These are phyloP conservation scores for Onygenales sp. DNA, from an alignment of 2,329 filamentous ascomycete genomes.

Conservation along the genomic window DNA sequence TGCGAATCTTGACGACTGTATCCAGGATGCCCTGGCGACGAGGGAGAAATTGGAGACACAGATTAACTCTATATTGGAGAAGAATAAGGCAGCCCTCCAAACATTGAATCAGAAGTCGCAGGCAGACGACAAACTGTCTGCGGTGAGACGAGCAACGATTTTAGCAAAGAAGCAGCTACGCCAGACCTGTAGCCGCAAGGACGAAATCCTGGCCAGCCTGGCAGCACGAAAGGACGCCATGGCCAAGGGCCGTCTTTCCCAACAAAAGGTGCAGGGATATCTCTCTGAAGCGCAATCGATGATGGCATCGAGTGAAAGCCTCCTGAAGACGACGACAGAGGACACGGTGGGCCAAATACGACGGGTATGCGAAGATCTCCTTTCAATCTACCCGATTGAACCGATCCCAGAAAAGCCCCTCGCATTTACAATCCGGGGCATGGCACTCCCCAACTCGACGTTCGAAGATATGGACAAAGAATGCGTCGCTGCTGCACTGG, in stretches of 20 bases:
- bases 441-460: constrained; percentile 70
- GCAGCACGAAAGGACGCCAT: constrained; percentile 59
- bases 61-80: constrained; percentile 50
- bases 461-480: constrained; percentile 61
- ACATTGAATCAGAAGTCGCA: constrained; percentile 25
- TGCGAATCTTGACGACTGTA: constrained; percentile 78
- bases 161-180: constrained; percentile 59
- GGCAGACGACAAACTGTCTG: constrained; percentile 30
- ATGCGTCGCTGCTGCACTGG: constrained; percentile 68
- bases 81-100: constrained; percentile 24
- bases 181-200: constrained; percentile 51
- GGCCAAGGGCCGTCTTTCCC: constrained; percentile 48
- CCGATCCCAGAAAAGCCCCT: constrained; percentile 57
- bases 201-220: constrained; percentile 60
- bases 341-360: constrained; percentile 77
- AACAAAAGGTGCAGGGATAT: constrained; percentile 50
- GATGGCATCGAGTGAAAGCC: constrained; percentile 46
- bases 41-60: constrained; percentile 65
- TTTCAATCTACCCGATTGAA: constrained; percentile 69
- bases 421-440: constrained; percentile 71
- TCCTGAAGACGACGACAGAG: constrained; percentile 49
- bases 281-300: constrained; percentile 53
- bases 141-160: constrained; percentile 43
- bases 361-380: constrained; percentile 76
- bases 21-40: constrained; percentile 78